phyloP scores from a whole-genome alignment of 148 eudicot species.

The Dysphania ambrosioides region DNA sequence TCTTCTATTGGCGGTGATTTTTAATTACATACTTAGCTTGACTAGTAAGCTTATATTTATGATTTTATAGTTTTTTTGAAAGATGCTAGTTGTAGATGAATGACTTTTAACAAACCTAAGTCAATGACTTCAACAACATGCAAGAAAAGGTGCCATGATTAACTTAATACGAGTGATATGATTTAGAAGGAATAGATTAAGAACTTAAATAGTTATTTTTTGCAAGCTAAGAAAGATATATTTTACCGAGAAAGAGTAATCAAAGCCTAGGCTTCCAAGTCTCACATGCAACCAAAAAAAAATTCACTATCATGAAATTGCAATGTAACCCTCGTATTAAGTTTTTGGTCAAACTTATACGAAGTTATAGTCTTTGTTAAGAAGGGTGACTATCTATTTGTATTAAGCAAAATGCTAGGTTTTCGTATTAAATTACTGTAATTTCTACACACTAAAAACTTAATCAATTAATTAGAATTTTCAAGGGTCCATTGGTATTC shows the following conservation, averaged over 20 bases:
- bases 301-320: conserved; percentile 6
- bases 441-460: too few species aligned
- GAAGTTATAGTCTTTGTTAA: too few species aligned
- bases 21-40: too few species aligned
- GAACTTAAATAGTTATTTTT: conserved; percentile 13
- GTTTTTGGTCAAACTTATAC: too few species aligned
- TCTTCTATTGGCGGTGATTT: not conserved
- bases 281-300: conserved; percentile 40
- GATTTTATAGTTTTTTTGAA: too few species aligned
- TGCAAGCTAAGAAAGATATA: not conserved
- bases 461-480: not conserved
- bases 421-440: too few species aligned
- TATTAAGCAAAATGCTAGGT: too few species aligned
- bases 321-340: too few species aligned
- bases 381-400: too few species aligned
- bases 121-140: conserved; percentile 12
- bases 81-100: not conserved
- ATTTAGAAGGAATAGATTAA: conserved; percentile 18
- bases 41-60: not conserved
- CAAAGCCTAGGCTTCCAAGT: conserved; percentile 19
- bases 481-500: conserved; percentile 19
- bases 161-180: conserved; percentile 5
- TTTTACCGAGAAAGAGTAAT: conserved; percentile 15
- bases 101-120: conserved; percentile 7
- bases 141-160: not conserved